Base-by-base conservation (phyloP, 2,329 filamentous ascomycete species). In the Graphium sp. region DNA sequence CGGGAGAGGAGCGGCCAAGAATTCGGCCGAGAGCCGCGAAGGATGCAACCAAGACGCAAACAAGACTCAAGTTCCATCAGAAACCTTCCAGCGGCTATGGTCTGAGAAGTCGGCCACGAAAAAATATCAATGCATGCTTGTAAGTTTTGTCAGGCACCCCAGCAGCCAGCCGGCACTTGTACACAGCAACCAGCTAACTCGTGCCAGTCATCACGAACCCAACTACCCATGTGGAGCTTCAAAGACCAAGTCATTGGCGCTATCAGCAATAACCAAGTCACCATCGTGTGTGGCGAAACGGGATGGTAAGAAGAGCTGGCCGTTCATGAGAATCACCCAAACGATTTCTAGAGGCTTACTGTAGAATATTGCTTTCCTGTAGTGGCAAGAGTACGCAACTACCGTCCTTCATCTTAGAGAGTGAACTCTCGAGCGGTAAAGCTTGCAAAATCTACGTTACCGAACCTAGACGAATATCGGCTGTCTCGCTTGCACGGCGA, bases 331-430 rank as follows among this genome's bases (percentile, higher is more conserved):
- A 8, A 8, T 22, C 20, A 8, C n/a, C 20, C n/a, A 22, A n/a
- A n/a, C n/a, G n/a, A 6, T 26, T 24, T 12, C 21, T 14, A 5
- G n/a, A n/a, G n/a, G 5, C 24, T 26, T 20, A 28, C 18, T 28
- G 16, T 18, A 6, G 5, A 18, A 9, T 9, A 6, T 18, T 8
- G 10, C 25, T 12, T 20, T n/a, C 32, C 18, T 9, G 37, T 28
- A 62, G 75, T 47, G 89, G 89, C 37, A 98, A 98, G 58, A 94
- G 84, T 50, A 98, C 89, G 0, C 89, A 98, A 44, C 78, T 94
- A n/a, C 89, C 89, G 5, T 76, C 85, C 1, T 95, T 91, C 45
- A 69, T 98, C 30, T 60, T 98, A 6, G 89, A 98, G 48, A 72
- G 93, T 42, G 77, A 94, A 44, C 65, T 98, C 28, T 68, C 72